These are phyloP conservation scores for Starmera dryadoides DNA, from an alignment of 805 yeast genomes.

Conservation along the genomic window DNA sequence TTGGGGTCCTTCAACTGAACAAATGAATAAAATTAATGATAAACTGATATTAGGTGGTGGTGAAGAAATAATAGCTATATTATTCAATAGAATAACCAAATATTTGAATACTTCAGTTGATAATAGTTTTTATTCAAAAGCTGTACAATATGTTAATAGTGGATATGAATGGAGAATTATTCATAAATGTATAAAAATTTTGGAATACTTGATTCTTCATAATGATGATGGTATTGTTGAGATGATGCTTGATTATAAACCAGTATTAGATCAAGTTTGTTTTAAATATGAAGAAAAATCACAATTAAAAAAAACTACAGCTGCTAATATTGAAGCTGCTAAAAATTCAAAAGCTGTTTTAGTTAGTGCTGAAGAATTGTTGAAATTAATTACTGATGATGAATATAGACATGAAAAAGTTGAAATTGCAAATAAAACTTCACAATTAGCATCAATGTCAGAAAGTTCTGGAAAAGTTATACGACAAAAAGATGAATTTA, in stretches of 20 bases:
- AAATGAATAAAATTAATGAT: constrained; percentile 21
- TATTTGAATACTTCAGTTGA: constrained; percentile 1
- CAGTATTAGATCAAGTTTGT: constrained; percentile 16
- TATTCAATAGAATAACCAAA: constrained; percentile 22
- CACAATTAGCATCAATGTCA: neutral
- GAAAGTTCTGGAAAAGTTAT: constrained; percentile 3
- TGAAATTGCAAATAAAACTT: constrained; percentile 4
- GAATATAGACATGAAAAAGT: constrained; percentile 3
- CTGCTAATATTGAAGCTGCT: constrained; percentile 1
- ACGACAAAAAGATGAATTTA: constrained; percentile 2
- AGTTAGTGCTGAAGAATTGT: constrained; percentile 2
- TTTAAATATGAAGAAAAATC: constrained; percentile 11
- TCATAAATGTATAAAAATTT: constrained; percentile 27
- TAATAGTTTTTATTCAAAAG: neutral
- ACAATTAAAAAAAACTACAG: neutral
- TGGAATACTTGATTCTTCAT: constrained; percentile 26
- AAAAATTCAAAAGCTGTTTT: constrained; percentile 4
- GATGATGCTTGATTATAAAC: neutral
- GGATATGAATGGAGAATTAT: constrained; percentile 35
- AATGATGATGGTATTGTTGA: constrained; percentile 20
- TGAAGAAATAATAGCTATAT: constrained; percentile 23
- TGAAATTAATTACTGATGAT: constrained; percentile 3
- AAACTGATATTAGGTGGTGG: constrained; percentile 10
- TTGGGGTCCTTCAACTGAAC: constrained; percentile 45
- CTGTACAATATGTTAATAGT: constrained; percentile 28